Evolutionary conservation across 2,329 filamentous ascomycete species (phyloP).

Genomic region (Verticillium nonalfalfae): DNA sequence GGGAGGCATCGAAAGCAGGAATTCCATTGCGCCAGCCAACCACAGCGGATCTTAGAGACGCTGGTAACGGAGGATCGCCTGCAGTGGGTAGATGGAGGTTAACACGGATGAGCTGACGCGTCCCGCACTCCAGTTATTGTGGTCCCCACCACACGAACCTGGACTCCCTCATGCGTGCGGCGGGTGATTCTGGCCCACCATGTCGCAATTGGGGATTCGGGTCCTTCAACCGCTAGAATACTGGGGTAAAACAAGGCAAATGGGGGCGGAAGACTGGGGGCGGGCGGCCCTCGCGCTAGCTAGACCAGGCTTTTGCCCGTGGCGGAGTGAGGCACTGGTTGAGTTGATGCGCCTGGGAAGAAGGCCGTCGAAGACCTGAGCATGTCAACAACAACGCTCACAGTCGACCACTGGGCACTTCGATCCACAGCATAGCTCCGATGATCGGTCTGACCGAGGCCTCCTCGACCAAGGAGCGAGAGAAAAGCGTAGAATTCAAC

Average conservation of each 20-base stretch:
- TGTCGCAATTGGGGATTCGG: neutral
- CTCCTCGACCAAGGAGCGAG: neutral
- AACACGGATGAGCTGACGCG: neutral
- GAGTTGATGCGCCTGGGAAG: neutral
- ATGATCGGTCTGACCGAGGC: neutral
- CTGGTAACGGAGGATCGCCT: neutral
- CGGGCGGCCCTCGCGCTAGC: conserved; percentile 8
- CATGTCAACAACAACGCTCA: neutral
- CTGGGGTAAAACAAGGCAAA: neutral
- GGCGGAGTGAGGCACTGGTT: neutral
- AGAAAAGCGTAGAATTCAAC: neutral
- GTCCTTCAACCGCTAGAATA: neutral
- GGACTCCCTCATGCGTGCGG: neutral
- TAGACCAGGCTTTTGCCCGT: neutral
- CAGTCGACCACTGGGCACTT: neutral
- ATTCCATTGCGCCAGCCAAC: neutral
- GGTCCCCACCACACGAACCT: neutral
- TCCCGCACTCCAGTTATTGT: neutral
- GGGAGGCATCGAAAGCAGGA: neutral
- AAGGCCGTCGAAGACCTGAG: neutral
- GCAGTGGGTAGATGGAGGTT: neutral
- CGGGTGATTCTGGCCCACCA: neutral
- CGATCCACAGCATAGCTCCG: neutral
- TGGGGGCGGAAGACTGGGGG: neutral
- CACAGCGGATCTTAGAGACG: neutral